phyloP scores from a whole-genome alignment of 2,329 filamentous ascomycete species.

The Hymenoscyphus salicellus region DNA sequence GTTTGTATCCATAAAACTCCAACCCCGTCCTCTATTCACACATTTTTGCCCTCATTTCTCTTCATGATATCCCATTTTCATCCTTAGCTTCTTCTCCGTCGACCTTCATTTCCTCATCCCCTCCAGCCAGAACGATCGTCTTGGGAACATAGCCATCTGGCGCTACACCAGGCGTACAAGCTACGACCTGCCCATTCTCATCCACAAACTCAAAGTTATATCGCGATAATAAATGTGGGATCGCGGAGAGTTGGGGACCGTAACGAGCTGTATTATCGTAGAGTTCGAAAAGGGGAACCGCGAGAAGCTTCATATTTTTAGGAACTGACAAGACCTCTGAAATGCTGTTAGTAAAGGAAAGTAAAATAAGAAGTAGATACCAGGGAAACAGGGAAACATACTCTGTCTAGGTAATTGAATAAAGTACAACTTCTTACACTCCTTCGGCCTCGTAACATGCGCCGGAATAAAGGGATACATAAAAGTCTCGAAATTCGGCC shows the following conservation, averaged over 20 bases:
- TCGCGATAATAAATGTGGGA: slow-evolving; percentile 87
- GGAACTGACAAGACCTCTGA: slow-evolving; percentile 91
- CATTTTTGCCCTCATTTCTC: background rate
- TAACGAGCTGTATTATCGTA: slow-evolving; percentile 97
- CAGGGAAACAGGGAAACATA: slow-evolving; percentile 44
- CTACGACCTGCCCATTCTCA: slow-evolving; percentile 83
- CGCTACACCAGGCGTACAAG: slow-evolving; percentile 72
- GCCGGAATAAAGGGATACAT: slow-evolving; percentile 99
- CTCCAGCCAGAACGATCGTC: slow-evolving; percentile 61
- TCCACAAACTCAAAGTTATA: slow-evolving; percentile 99
- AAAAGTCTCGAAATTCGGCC: slow-evolving; percentile 98
- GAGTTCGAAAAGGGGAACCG: slow-evolving; percentile 93
- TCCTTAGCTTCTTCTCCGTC: slow-evolving; percentile 31
- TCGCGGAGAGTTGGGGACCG: slow-evolving; percentile 91
- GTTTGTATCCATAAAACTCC: slow-evolving; percentile 6
- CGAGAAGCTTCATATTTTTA: slow-evolving; percentile 99
- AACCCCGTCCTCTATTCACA: slow-evolving; percentile 15
- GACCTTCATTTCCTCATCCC: slow-evolving; percentile 58
- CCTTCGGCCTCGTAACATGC: slow-evolving; percentile 93
- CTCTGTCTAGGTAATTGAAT: slow-evolving; percentile 91
- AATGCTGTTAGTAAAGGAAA: slow-evolving; percentile 15
- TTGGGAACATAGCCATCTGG: slow-evolving; percentile 56
- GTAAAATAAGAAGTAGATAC: background rate
- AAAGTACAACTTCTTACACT: slow-evolving; percentile 98
- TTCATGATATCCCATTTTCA: slow-evolving; percentile 40